Conservation (phyloP, 139 green algal species). For the Coelastrella sp. region DNA sequence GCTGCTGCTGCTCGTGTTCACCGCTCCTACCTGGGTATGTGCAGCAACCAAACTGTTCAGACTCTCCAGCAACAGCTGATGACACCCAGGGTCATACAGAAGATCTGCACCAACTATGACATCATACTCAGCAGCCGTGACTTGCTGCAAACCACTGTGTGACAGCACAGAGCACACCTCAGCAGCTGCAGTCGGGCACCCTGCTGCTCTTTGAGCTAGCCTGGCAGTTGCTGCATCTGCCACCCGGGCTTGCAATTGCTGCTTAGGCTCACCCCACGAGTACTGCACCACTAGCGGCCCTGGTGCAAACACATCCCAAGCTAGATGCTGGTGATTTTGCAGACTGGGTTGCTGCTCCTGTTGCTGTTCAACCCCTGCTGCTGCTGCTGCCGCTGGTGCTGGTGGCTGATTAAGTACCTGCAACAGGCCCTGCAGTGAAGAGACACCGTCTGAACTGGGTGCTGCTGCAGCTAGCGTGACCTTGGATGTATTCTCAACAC, state of each 20-base stretch:
- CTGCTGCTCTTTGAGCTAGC: neutral
- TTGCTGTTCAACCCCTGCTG: neutral
- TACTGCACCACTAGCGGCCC: neutral
- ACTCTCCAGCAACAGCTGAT: slow-evolving; percentile 43
- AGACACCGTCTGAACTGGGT: neutral
- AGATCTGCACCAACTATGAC: slow-evolving; percentile 58
- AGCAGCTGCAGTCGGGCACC: neutral
- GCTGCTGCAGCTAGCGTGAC: neutral
- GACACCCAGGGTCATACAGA: slow-evolving; percentile 52
- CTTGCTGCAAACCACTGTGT: slow-evolving; percentile 7
- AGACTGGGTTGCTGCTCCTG: neutral
- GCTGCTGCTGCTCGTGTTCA: neutral
- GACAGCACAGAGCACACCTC: neutral
- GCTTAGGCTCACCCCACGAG: neutral
- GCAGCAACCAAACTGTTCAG: slow-evolving; percentile 42
- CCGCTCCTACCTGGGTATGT: slow-evolving; percentile 49
- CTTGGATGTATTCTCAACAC: too few relatives aligned
- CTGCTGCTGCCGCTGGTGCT: too few relatives aligned
- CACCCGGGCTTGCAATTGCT: neutral
- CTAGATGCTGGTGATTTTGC: neutral
- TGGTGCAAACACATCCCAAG: neutral
- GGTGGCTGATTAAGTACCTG: too few relatives aligned
- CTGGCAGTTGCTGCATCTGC: neutral
- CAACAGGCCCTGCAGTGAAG: neutral
- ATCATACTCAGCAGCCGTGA: slow-evolving; percentile 22